Conservation (phyloP, 2,329 filamentous ascomycete species). For the Metarhizium sp. region DNA sequence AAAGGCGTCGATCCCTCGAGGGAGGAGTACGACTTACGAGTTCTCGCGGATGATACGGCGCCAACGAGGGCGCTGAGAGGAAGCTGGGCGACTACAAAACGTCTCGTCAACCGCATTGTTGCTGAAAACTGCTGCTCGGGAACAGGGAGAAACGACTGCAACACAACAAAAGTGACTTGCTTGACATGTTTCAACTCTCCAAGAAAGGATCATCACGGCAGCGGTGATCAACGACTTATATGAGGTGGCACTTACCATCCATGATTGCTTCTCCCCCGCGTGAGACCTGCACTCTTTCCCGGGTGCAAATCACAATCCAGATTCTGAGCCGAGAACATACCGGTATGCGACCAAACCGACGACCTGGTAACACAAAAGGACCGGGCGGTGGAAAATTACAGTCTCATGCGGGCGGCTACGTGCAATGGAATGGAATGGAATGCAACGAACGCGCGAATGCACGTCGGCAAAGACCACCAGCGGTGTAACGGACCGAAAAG, state of each 20-base stretch:
- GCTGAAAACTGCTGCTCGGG: not conserved
- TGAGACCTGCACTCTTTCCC: not conserved
- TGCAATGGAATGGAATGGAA: not conserved
- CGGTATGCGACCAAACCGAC: not conserved
- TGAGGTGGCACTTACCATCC: not conserved
- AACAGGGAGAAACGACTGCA: not conserved
- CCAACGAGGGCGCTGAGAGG: not conserved
- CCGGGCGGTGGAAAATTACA: not conserved
- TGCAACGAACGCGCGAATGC: not conserved
- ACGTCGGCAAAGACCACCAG: not conserved
- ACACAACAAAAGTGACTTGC: not conserved
- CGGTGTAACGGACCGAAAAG: not conserved
- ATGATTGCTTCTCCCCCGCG: not conserved
- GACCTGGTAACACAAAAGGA: not conserved
- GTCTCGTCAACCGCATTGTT: conserved; percentile 1
- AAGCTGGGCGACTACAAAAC: conserved; percentile 3
- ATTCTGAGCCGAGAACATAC: not conserved
- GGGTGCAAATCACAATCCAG: not conserved
- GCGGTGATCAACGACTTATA: not conserved
- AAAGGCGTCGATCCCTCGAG: not conserved
- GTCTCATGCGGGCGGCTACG: not conserved
- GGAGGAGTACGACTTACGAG: conserved; percentile 2
- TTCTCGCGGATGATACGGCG: not conserved
- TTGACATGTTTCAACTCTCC: not conserved
- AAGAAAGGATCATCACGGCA: not conserved